Base-by-base conservation (phyloP, 129 eudicot genomes). In the Flaveria trinervia region DNA sequence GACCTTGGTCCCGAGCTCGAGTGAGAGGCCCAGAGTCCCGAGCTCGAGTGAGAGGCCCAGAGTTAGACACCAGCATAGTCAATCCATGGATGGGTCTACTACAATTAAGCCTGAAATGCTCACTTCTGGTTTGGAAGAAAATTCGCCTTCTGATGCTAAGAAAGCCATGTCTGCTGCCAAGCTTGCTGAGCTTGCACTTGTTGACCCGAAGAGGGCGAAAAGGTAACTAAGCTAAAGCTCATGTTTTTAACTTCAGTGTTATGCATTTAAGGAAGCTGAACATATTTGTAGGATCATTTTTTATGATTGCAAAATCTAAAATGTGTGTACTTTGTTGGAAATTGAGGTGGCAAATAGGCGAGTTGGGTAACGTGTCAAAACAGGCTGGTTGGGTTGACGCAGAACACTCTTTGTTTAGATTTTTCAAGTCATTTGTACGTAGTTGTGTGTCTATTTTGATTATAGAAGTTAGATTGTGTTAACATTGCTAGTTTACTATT, bases 201-300 rank as follows among this genome's bases (percentile, higher is more conserved):
- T 86, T 75, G 98, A 92, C 81, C 98, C 98, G 56, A 92, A 92
- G 81, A 89, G 98, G 15, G 98, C 96, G 4, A 90, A 92, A 67
- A 90, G 98, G 98, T 89, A 85, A 43, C 18, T 7, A 33, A 48
- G 28, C 50, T 46, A 16, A 45, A 41, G 1, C 11, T 14, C 1
- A 3, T 18, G 48, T n/a, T 36, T 48, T 45, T 16, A 25, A 10
- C 52, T 70, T 45, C 15, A 13, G 7, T 15, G 3, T 23, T 43
- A 46, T 17, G 51, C 60, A n/a, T 26, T 11, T 49, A 77, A 17
- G 52, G 13, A 20, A 20, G 43, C 16, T 28, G 50, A 56, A 26
- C 7, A 11, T 3, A 28, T 65, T 30, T 46, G 65, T 48, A 17
- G 15, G 16, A 28, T 50, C 26, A 22, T 25, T 14, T 69, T 14